phyloP scores from a whole-genome alignment of 2,329 filamentous ascomycete genomes.

The Claviceps sp. region DNA sequence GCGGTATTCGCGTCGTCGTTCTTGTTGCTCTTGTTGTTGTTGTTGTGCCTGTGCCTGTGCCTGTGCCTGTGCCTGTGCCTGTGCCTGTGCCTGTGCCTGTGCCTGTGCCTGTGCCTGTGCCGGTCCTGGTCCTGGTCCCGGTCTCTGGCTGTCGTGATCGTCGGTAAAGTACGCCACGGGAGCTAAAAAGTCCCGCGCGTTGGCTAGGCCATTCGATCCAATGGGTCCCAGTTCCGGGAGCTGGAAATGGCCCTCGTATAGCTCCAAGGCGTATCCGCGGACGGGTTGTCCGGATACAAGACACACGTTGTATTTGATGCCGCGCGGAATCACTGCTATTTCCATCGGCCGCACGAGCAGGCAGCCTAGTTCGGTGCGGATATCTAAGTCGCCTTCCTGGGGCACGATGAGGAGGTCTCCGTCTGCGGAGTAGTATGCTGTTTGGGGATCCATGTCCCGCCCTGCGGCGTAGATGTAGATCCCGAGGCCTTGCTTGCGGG shows the following conservation, averaged over 20 bases:
- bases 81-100: no score
- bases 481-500: slow-evolving; percentile 64
- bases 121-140: no score
- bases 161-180: slow-evolving; percentile 58
- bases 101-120: no score
- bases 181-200: slow-evolving; percentile 60
- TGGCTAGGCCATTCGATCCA: slow-evolving; percentile 62
- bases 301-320: slow-evolving; percentile 60
- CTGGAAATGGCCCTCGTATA: slow-evolving; percentile 59
- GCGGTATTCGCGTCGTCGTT: slow-evolving; percentile 12
- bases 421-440: slow-evolving; percentile 75
- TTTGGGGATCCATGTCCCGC: slow-evolving; percentile 58
- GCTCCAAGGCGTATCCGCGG: slow-evolving; percentile 61
- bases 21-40: no score
- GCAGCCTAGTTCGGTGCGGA: slow-evolving; percentile 64
- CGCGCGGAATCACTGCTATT: slow-evolving; percentile 62
- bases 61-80: no score
- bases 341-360: slow-evolving; percentile 66
- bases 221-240: slow-evolving; percentile 63
- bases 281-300: slow-evolving; percentile 42
- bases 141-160: slow-evolving; percentile 23
- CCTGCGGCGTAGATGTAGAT: slow-evolving; percentile 73
- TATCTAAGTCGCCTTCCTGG: slow-evolving; percentile 60
- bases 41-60: no score
- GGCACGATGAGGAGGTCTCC: slow-evolving; percentile 66